These are phyloP conservation scores for Ceratobasidium sp. DNA, from an alignment of 1,284 basidiomycete species.

Conservation along the genomic window DNA sequence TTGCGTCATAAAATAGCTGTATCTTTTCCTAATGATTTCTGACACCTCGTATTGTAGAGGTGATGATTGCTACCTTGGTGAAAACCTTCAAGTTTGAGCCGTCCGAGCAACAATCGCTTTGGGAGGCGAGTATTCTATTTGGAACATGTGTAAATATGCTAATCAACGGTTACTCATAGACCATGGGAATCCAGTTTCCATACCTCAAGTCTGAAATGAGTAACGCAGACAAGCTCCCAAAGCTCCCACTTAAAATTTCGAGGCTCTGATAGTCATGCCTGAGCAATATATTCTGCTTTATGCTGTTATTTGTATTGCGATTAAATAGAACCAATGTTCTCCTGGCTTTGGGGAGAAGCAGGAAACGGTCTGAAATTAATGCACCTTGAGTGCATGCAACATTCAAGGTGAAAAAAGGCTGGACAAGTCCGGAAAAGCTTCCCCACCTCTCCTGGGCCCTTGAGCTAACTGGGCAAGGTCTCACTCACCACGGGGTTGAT, in stretches of 20 bases:
- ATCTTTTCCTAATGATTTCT: not conserved
- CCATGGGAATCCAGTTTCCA: conserved; percentile 1
- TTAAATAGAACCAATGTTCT: too few relatives aligned
- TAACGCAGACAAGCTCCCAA: conserved; percentile 3
- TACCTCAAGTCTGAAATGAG: conserved; percentile 16
- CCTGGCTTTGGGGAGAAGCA: too few relatives aligned
- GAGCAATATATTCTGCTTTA: too few relatives aligned
- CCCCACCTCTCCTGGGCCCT: conserved; percentile 21
- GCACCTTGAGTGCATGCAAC: too few relatives aligned
- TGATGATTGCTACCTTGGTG: conserved; percentile 8
- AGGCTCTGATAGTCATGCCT: not conserved
- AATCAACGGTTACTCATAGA: not conserved
- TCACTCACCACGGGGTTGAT: conserved; percentile 29
- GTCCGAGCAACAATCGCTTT: not conserved
- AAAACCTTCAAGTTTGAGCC: conserved; percentile 15
- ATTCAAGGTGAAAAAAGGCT: too few relatives aligned
- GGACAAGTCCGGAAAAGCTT: conserved; percentile 6
- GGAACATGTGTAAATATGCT: not conserved
- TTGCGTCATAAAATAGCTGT: not conserved
- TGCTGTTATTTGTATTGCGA: too few relatives aligned
- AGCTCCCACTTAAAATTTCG: conserved; percentile 6
- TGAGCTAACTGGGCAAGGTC: conserved; percentile 2
- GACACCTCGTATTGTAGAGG: not conserved
- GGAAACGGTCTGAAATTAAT: too few relatives aligned
- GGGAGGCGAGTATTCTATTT: not conserved